Evolutionary conservation across 768 basidiomycete species (phyloP), one percentile per base, ranked within the genome.

Genomic region (Porpolomopsis calyptriformis): DNA sequence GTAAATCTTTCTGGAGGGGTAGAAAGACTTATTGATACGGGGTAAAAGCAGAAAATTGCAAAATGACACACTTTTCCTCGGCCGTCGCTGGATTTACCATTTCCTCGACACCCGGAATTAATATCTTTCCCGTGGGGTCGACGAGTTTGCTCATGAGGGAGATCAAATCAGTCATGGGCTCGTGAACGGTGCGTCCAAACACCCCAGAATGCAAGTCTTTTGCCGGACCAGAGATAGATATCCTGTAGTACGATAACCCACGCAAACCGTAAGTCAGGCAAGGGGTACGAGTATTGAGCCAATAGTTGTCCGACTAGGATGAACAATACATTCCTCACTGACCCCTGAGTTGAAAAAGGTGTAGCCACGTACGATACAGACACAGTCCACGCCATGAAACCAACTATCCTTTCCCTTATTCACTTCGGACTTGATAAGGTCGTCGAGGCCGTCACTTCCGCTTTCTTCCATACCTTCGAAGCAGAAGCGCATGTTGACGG

Each of bases 391-490:
- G 4, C 83, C 87, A 31, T 82, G 73, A 64, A 96, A 93, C 74
- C 81, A 96, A 19, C 77, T 75, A 29, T 53, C 53, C 33, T 46
- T 49, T 48, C 82, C 82, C 38, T 74, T 71, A 34, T 74, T 68
- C 9, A 78, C 77, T 69, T 96, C 92, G 40, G 70, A 69, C 49
- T 71, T 64, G 50, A 97, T 88, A 36, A 94, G 76, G 26, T 87
- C 85, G 55, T 96, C 92, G 10, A 97, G 73, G 1, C 92, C 91
- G 54, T 88, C 86, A 34, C 84, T 87, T 4, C 92, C 93, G 50
- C 75, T 83, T 68, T 98, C 94, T 62, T 98, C 94, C 93, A 96
- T 98, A 3, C 87, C 93, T 61, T 98, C 94, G 55, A 98, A 92
- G 70, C 86, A 89, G 69, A 87, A 81, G 52, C 79, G 77, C 46